Conservation (phyloP, 2,329 filamentous ascomycete genomes). For the Biscogniauxia mediterranea region DNA sequence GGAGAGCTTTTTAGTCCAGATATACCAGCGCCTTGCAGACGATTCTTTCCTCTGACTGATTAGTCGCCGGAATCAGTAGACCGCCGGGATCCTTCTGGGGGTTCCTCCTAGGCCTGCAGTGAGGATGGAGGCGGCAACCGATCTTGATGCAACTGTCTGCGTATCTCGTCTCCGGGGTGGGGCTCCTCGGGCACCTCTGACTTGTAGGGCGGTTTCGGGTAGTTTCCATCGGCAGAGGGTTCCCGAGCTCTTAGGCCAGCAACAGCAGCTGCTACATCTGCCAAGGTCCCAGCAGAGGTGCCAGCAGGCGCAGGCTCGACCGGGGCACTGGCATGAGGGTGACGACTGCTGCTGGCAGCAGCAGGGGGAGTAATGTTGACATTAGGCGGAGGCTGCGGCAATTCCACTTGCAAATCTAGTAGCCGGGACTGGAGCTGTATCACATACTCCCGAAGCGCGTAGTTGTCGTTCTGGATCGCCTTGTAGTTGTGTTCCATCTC, state of each 20-base stretch:
- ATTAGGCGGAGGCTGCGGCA: slow-evolving; percentile 78
- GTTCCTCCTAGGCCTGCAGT: slow-evolving; percentile 24
- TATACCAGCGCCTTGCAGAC: not conserved
- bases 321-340: slow-evolving; percentile 21
- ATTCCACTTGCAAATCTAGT: slow-evolving; percentile 78
- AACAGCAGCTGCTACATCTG: slow-evolving; percentile 35
- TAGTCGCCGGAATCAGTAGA: not conserved
- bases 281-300: slow-evolving; percentile 32
- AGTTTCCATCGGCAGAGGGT: slow-evolving; percentile 25
- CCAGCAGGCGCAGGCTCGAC: slow-evolving; percentile 19
- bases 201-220: slow-evolving; percentile 36
- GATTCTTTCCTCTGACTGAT: not conserved
- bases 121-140: slow-evolving; percentile 32
- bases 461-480: slow-evolving; percentile 83
- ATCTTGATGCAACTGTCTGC: slow-evolving; percentile 50
- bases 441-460: slow-evolving; percentile 86
- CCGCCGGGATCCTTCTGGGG: not conserved
- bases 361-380: slow-evolving; percentile 62
- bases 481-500: slow-evolving; percentile 77
- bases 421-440: slow-evolving; percentile 85
- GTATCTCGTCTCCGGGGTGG: slow-evolving; percentile 52
- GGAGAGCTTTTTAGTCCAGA: not conserved
- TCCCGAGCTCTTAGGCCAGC: slow-evolving; percentile 31
- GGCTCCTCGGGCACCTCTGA: slow-evolving; percentile 39
- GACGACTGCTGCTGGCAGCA: slow-evolving; percentile 21